Evolutionary conservation across 2,329 filamentous ascomycete genomes (phyloP).

Genomic region (Fusarium dimerum): DNA sequence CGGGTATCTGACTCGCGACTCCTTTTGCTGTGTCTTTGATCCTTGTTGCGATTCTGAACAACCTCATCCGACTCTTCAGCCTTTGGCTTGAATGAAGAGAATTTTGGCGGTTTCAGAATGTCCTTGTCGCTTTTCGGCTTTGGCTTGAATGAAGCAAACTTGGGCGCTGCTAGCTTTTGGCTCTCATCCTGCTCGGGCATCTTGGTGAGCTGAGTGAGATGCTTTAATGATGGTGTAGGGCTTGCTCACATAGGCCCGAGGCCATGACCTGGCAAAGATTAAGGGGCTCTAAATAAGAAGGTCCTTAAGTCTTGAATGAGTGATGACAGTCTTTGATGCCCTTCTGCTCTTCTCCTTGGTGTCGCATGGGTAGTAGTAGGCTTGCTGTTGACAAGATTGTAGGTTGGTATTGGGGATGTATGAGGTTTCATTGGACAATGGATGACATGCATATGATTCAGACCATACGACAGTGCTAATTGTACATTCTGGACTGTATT

Average conservation of each 20-base stretch:
- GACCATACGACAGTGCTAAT: no score
- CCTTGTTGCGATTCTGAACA: constrained; percentile 8
- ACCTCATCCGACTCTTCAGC: constrained; percentile 36
- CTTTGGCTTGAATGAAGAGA: constrained; percentile 68
- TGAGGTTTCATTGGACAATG: no score
- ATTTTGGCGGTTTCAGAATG: constrained; percentile 56
- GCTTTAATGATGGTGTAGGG: not conserved
- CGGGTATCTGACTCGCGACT: constrained; percentile 17
- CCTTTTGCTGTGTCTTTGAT: constrained; percentile 23
- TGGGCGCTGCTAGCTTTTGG: constrained; percentile 52
- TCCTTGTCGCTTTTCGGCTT: constrained; percentile 39
- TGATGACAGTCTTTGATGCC: not conserved
- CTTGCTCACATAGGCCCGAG: constrained; percentile 11
- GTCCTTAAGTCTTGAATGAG: no score
- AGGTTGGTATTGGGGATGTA: no score
- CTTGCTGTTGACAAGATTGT: no score
- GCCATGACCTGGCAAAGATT: not conserved
- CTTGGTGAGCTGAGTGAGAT: constrained; percentile 1
- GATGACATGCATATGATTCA: no score
- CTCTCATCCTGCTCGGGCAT: constrained; percentile 32
- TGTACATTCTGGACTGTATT: no score
- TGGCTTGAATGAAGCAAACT: constrained; percentile 71
- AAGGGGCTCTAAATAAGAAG: not conserved
- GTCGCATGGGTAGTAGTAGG: no score
- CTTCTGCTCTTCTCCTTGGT: no score